Evolutionary conservation across 768 basidiomycete genomes (phyloP), one percentile per base, ranked within the genome.

Genomic region (Epithele typhae): DNA sequence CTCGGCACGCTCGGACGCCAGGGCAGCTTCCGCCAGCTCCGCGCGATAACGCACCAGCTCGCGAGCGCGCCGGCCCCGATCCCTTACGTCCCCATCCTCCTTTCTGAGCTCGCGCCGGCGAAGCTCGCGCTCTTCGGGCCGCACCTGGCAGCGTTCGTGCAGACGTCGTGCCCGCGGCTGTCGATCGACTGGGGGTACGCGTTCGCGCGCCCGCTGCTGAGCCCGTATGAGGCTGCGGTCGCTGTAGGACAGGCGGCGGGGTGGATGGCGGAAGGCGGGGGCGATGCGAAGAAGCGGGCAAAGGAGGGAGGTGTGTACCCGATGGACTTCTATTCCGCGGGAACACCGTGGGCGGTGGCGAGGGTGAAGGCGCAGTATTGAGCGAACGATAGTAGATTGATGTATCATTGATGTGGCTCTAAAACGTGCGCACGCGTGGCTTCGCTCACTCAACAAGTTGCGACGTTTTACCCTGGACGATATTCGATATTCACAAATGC

Each of bases 131-230:
- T 98, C 3, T 88, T 99, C 64, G 73, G 76, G 37, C 79, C 82
- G 0, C 79, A 92, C 51, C 77, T 98, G 55, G 83, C 89, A 2
- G 82, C 88, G 0, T 98, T 98, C 63, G 79, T 98, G 15, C 96
- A 98, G 63, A 99, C 96, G 1, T 91, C 93, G 0, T 98, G 96
- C 64, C 96, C 96, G 3, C 82, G 96, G 21, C 70, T 99, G 43
- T 93, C 91, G 15, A 98, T 98, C 47, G 96, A 99, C 61, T 99
- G 96, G 96, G 96, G 96, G 3, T 94, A 94, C 60, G 96, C 95
- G 1, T 99, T 99, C 68, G 74, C 84, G 44, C 72, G 77, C 18
- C 96, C 96, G 2, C 70, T 98, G 40, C 68, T 99, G 27, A 93
- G 84, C 57, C 93, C 95, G 1, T 99, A 97, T 61, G 96, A 98